A percentile compares a stretch with the other conserved stretches of the same genome.
These are phyloP conservation scores for Pythium plurisporium DNA, from an alignment of 352 stramenopile species.

Conservation along the genomic window DNA sequence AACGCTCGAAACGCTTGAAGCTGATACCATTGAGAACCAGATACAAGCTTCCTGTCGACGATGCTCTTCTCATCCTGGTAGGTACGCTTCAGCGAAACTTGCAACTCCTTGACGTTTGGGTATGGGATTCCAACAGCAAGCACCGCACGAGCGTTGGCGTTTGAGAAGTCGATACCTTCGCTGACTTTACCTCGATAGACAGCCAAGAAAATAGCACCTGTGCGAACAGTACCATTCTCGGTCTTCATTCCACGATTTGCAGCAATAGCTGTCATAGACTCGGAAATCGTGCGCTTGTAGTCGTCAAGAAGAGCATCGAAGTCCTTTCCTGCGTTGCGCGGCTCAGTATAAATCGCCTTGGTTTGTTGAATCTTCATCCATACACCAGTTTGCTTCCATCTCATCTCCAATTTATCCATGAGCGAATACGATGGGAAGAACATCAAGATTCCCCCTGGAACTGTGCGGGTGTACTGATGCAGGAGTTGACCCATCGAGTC, in stretches of 20 bases:
- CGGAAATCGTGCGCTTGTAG: slow-evolving; percentile 55
- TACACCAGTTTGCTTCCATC: slow-evolving; percentile 69
- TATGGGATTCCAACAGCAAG: slow-evolving; percentile 99
- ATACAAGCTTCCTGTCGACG: slow-evolving; percentile 60
- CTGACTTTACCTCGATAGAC: slow-evolving; percentile 98
- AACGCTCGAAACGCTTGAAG: slow-evolving; percentile 97
- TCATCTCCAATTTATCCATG: slow-evolving; percentile 59
- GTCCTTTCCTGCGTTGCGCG: slow-evolving; percentile 69
- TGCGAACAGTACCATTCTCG: slow-evolving; percentile 20
- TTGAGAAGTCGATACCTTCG: slow-evolving; percentile 98
- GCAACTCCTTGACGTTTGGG: slow-evolving; percentile 92
- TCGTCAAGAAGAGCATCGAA: slow-evolving; percentile 76
- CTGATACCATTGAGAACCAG: slow-evolving; percentile 92
- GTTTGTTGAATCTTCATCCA: slow-evolving; percentile 51
- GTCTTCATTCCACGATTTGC: slow-evolving; percentile 2
- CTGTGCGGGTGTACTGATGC: slow-evolving; percentile 53
- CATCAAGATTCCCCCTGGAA: slow-evolving; percentile 80
- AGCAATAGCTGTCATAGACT: slow-evolving; percentile 11
- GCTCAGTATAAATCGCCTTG: slow-evolving; percentile 68
- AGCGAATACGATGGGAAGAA: slow-evolving; percentile 86
- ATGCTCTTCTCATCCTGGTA: slow-evolving; percentile 79
- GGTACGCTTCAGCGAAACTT: slow-evolving; percentile 72
- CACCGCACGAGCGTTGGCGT: slow-evolving; percentile 95
- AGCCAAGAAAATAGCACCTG: slow-evolving; percentile 94
- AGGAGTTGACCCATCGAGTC: slow-evolving; percentile 77